A percentile compares a stretch with the other conserved stretches of the same genome.
Evolutionary conservation across 140 eudicot genomes (phyloP).

Genomic region (Artemisia princeps): DNA sequence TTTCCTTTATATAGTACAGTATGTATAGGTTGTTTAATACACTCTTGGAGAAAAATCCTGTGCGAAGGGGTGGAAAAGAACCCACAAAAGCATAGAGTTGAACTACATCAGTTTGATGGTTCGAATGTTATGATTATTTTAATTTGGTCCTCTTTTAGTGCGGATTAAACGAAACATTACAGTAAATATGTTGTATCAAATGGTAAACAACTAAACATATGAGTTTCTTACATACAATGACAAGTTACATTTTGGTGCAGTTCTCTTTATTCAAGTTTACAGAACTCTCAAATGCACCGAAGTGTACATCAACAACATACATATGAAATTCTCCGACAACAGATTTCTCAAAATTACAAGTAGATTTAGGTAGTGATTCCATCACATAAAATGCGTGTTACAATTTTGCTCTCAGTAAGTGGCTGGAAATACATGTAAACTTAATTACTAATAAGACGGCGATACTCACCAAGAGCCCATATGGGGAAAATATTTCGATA

Average conservation of each 20-base stretch:
- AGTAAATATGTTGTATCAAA: no score
- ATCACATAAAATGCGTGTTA: neutral
- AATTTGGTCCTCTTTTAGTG: no score
- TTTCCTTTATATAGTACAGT: slow-evolving; percentile 14
- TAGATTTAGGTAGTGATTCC: neutral
- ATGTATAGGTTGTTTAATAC: slow-evolving; percentile 25
- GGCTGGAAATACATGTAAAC: neutral
- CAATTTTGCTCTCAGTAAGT: no score
- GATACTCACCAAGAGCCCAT: slow-evolving; percentile 35
- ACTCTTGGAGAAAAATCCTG: neutral
- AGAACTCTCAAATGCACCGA: neutral
- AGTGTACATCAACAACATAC: neutral
- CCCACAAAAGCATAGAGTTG: neutral
- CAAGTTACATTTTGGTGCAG: neutral
- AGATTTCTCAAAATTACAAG: neutral
- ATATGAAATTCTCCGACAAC: neutral
- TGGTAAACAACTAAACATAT: no score
- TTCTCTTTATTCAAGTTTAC: neutral
- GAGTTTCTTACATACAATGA: no score
- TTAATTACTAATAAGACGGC: neutral
- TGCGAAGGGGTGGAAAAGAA: slow-evolving; percentile 3
- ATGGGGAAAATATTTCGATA: slow-evolving; percentile 29
- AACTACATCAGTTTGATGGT: slow-evolving; percentile 5
- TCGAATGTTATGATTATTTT: slow-evolving; percentile 9
- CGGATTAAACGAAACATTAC: no score